Percentiles rank a stretch among this genome's conserved stretches.
phyloP scores from a whole-genome alignment of 768 basidiomycete species.

The Hypholoma fasciculare region DNA sequence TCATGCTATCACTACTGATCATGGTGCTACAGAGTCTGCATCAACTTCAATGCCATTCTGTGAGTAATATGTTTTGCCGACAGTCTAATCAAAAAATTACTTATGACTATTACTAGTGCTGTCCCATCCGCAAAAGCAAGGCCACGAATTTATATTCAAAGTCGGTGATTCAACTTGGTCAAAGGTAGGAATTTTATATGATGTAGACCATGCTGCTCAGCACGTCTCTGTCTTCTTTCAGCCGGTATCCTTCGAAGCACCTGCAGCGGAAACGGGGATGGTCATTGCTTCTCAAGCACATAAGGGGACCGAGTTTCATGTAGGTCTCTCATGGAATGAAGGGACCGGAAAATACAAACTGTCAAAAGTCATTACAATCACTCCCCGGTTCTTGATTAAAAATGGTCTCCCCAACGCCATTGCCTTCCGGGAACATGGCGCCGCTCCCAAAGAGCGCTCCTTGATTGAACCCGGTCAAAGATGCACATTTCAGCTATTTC shows the following conservation, averaged over 20 bases:
- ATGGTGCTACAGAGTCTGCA: not conserved
- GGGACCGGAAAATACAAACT: slow-evolving; percentile 98
- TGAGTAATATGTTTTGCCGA: slow-evolving; percentile 40
- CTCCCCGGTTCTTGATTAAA: slow-evolving; percentile 88
- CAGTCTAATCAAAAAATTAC: not conserved
- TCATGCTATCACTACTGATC: not conserved
- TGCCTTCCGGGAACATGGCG: slow-evolving; percentile 85
- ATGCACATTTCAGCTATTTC: slow-evolving; percentile 65
- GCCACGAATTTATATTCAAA: slow-evolving; percentile 82
- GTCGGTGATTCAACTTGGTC: slow-evolving; percentile 89
- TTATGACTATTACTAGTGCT: slow-evolving; percentile 56
- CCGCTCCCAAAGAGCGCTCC: slow-evolving; percentile 59
- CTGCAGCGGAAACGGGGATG: slow-evolving; percentile 85
- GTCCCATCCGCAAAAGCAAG: slow-evolving; percentile 77
- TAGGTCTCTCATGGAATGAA: slow-evolving; percentile 90
- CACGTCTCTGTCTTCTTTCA: slow-evolving; percentile 21
- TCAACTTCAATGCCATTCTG: slow-evolving; percentile 73
- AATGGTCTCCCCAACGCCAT: slow-evolving; percentile 73
- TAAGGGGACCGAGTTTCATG: slow-evolving; percentile 67
- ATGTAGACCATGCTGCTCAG: too few relatives aligned
- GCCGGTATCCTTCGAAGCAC: slow-evolving; percentile 90
- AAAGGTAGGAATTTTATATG: slow-evolving; percentile 46
- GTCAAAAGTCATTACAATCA: slow-evolving; percentile 88
- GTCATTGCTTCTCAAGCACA: slow-evolving; percentile 64
- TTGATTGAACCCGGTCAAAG: slow-evolving; percentile 68